Evolutionary conservation across 371 early-diverging fungal species (phyloP).

Genomic region (Apophysomyces ossiformis): DNA sequence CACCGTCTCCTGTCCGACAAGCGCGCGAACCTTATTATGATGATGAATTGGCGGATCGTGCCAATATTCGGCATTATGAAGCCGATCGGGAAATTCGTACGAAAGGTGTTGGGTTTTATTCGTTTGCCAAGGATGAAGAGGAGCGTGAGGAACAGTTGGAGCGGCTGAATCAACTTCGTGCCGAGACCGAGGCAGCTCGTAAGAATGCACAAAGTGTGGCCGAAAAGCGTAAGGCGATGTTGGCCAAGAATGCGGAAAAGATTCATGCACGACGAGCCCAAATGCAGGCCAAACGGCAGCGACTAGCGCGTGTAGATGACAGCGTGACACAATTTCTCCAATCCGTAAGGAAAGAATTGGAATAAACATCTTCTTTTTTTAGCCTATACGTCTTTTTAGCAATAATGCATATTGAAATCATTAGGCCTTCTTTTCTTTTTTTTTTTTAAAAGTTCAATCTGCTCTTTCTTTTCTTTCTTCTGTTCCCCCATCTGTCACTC

Average conservation of each 20-base stretch:
- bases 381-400: too few species aligned
- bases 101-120: slow-evolving; percentile 77
- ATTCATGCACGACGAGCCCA: slow-evolving; percentile 42
- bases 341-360: slow-evolving; percentile 23
- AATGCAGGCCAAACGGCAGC: slow-evolving; percentile 32
- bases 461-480: too few species aligned
- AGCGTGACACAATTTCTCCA: slow-evolving; percentile 36
- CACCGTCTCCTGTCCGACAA: slow-evolving; percentile 9
- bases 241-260: slow-evolving; percentile 53
- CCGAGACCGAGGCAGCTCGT: slow-evolving; percentile 57
- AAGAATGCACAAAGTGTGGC: slow-evolving; percentile 36
- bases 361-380: not conserved
- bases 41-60: slow-evolving; percentile 30
- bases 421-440: not conserved
- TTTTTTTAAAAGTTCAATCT: too few species aligned
- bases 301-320: slow-evolving; percentile 30
- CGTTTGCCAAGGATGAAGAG: slow-evolving; percentile 72
- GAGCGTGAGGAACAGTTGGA: slow-evolving; percentile 70
- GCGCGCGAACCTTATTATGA: slow-evolving; percentile 19
- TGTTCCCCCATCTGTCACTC: too few species aligned
- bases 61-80: slow-evolving; percentile 56
- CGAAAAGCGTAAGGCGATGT: slow-evolving; percentile 53
- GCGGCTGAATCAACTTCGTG: slow-evolving; percentile 62
- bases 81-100: slow-evolving; percentile 66
- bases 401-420: slow-evolving; percentile 5